Conservation (phyloP, 2,329 filamentous ascomycete species). For the Aspergillus pseudonomiae region DNA sequence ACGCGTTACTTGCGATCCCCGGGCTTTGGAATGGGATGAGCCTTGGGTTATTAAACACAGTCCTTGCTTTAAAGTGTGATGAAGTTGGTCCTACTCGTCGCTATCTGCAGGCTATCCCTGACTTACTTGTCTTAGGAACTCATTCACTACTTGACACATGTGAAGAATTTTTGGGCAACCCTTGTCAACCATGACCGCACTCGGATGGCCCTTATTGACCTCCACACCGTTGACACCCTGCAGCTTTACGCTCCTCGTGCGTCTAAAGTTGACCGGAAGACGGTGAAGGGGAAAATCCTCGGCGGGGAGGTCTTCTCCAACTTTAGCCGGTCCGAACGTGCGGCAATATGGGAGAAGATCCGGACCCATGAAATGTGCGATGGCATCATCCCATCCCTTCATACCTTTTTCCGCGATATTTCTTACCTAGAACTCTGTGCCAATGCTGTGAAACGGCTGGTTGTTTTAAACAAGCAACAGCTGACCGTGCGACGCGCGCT, state of each 20-base stretch:
- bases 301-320: slow-evolving; percentile 36
- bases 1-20: slow-evolving; percentile 35
- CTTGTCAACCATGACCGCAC: slow-evolving; percentile 32
- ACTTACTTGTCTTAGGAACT: slow-evolving; percentile 29
- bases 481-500: slow-evolving; percentile 1
- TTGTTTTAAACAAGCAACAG: slow-evolving; percentile 8
- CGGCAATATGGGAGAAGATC: slow-evolving; percentile 34
- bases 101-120: slow-evolving; percentile 2
- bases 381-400: slow-evolving; percentile 39
- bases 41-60: slow-evolving; percentile 30
- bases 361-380: slow-evolving; percentile 19
- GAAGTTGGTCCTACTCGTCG: slow-evolving; percentile 32
- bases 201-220: slow-evolving; percentile 32
- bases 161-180: slow-evolving; percentile 35
- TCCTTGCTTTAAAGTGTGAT: slow-evolving; percentile 33
- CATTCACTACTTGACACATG: slow-evolving; percentile 35
- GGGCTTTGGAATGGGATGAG: slow-evolving; percentile 36
- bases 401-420: slow-evolving; percentile 43
- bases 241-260: slow-evolving; percentile 35
- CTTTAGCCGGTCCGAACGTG: slow-evolving; percentile 33
- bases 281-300: slow-evolving; percentile 30
- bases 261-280: slow-evolving; percentile 27
- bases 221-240: slow-evolving; percentile 34
- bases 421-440: slow-evolving; percentile 35
- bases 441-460: slow-evolving; percentile 33